phyloP scores from a whole-genome alignment of 2,329 filamentous ascomycete genomes.

The Stachybotrys echinatus region DNA sequence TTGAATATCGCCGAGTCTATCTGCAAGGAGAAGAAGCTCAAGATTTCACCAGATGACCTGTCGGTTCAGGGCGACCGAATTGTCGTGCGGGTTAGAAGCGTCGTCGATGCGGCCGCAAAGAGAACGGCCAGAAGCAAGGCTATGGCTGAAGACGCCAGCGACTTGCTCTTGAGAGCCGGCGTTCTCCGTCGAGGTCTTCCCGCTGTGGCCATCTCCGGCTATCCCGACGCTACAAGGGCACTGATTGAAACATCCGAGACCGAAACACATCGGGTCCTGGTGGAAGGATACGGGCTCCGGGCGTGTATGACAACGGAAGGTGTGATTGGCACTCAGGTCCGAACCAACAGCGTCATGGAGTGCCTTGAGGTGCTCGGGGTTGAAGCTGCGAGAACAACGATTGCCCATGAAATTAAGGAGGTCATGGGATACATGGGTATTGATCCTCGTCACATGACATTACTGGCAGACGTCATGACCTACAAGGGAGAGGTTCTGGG shows the following conservation, averaged over 20 bases:
- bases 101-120: conserved; percentile 42
- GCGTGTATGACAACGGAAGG: conserved; percentile 92
- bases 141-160: conserved; percentile 46
- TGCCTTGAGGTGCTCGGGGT: conserved; percentile 83
- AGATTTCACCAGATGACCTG: conserved; percentile 63
- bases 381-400: conserved; percentile 85
- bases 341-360: conserved; percentile 88
- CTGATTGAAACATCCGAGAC: conserved; percentile 80
- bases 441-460: conserved; percentile 95
- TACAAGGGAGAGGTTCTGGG: conserved; percentile 98
- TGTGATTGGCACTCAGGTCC: conserved; percentile 69
- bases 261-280: conserved; percentile 67
- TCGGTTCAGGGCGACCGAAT: conserved; percentile 58
- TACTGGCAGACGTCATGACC: conserved; percentile 97
- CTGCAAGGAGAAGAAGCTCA: conserved; percentile 75
- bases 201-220: conserved; percentile 81
- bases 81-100: conserved; percentile 64
- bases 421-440: conserved; percentile 96
- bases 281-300: conserved; percentile 89
- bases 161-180: conserved; percentile 71
- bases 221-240: conserved; percentile 76
- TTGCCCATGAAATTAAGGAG: conserved; percentile 77
- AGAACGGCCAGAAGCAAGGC: conserved; percentile 41
- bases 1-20: conserved; percentile 73
- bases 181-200: conserved; percentile 79